These are phyloP conservation scores for Eutypa lata DNA, from an alignment of 2,329 filamentous ascomycete genomes.

Conservation along the genomic window DNA sequence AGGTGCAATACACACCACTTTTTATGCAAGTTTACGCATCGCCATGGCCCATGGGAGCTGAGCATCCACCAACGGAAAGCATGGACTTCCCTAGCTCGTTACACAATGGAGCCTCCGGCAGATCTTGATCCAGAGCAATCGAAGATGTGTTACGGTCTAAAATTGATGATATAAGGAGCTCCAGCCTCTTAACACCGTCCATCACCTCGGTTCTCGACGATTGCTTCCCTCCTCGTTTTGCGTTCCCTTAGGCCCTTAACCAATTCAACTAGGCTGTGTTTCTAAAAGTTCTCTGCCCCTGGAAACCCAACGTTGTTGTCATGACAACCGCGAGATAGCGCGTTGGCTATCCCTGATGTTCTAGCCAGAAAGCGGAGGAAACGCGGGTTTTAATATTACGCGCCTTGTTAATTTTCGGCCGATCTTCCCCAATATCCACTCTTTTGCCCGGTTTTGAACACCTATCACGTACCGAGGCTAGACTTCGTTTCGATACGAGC, in stretches of 20 bases:
- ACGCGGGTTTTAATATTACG: not conserved
- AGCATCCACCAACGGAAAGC: not conserved
- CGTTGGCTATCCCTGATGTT: not conserved
- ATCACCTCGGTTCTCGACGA: not conserved
- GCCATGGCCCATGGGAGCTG: not conserved
- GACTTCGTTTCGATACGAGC: no score
- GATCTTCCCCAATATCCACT: not conserved
- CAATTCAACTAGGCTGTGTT: no score
- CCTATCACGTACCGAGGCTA: not conserved
- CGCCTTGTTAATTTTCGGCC: not conserved
- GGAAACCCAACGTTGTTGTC: not conserved
- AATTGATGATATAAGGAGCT: no score
- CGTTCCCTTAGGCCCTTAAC: not conserved
- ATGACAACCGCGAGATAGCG: not conserved
- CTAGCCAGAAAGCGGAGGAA: not conserved
- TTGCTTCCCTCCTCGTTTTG: not conserved
- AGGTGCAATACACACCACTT: slow-evolving; percentile 12
- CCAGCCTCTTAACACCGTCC: no score
- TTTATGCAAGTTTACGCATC: slow-evolving; percentile 22
- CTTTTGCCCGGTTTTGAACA: not conserved
- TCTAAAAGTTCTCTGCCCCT: no score
- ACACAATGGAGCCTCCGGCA: not conserved
- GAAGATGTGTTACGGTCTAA: no score
- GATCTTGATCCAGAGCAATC: not conserved
- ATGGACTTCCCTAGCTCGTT: not conserved